These are phyloP conservation scores for Penicillium pancosmium DNA, from an alignment of 495 filamentous ascomycete species.

Conservation along the genomic window DNA sequence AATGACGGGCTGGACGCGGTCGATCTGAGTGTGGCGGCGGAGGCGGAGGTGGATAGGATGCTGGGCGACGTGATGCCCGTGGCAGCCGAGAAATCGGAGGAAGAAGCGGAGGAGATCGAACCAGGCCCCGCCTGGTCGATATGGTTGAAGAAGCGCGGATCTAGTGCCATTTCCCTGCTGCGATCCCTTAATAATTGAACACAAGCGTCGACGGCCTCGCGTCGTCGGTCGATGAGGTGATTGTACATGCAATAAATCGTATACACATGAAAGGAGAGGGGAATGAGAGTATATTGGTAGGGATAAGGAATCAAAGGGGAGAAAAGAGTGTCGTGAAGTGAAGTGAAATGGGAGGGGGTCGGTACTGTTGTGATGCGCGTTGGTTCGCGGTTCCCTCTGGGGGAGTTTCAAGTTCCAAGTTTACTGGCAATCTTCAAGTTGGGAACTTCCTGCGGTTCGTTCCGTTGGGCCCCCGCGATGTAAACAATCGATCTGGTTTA, in stretches of 20 bases:
- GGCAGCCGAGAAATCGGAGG: constrained; percentile 54
- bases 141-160: constrained; percentile 57
- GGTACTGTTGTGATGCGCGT: constrained; percentile 27
- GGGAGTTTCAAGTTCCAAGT: constrained; percentile 17
- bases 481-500: constrained; percentile 18
- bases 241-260: constrained; percentile 46
- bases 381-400: constrained; percentile 22
- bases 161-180: constrained; percentile 57
- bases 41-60: constrained; percentile 59
- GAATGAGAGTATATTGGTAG: constrained; percentile 2
- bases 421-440: too few species aligned
- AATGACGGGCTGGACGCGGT: constrained; percentile 64
- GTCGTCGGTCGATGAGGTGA: constrained; percentile 42
- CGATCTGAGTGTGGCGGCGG: constrained; percentile 55
- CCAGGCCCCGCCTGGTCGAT: constrained; percentile 44
- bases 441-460: background rate
- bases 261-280: background rate
- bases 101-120: constrained; percentile 61
- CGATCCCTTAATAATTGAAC: constrained; percentile 51
- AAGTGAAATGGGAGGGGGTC: constrained; percentile 13
- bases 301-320: constrained; percentile 10
- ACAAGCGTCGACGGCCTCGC: constrained; percentile 48
- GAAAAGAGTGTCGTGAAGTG: constrained; percentile 2
- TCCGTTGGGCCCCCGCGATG: constrained; percentile 18
- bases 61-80: constrained; percentile 55